These are phyloP conservation scores for Leccinellum luteum DNA, from an alignment of 768 basidiomycete genomes.

Conservation along the genomic window DNA sequence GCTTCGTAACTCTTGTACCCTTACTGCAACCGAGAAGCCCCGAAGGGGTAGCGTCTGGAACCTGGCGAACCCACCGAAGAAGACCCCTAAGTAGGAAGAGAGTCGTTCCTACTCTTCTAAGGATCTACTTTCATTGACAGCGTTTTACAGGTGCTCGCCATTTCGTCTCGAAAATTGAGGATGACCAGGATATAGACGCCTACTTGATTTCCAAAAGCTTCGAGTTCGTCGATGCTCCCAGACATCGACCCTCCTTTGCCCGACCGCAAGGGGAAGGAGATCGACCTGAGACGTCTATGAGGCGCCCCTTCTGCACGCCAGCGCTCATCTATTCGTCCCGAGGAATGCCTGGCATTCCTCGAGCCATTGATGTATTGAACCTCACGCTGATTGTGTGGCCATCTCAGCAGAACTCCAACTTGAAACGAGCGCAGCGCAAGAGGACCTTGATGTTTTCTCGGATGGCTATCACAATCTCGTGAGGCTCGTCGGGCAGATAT, in stretches of 20 bases:
- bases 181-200: slow-evolving; percentile 58
- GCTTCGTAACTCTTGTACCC: too few species aligned
- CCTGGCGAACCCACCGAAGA: too few species aligned
- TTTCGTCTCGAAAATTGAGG: slow-evolving; percentile 39
- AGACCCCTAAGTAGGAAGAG: too few species aligned
- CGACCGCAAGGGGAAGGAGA: too few species aligned
- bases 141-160: too few species aligned
- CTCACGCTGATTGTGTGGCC: slow-evolving; percentile 94
- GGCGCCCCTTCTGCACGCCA: neutral
- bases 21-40: too few species aligned
- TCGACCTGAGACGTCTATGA: too few species aligned
- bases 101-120: too few species aligned
- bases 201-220: slow-evolving; percentile 70
- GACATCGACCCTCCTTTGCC: slow-evolving; percentile 5
- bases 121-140: too few species aligned
- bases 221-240: slow-evolving; percentile 63
- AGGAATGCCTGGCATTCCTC: slow-evolving; percentile 57
- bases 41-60: too few species aligned
- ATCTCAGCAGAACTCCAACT: slow-evolving; percentile 32
- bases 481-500: slow-evolving; percentile 19
- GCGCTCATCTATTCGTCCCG: neutral
- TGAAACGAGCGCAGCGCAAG: neutral
- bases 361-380: slow-evolving; percentile 77
- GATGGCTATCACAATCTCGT: slow-evolving; percentile 22
- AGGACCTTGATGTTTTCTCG: slow-evolving; percentile 5